These are phyloP conservation scores for Clarkia xantiana DNA, from an alignment of 345 rosid genomes.

Conservation along the genomic window DNA sequence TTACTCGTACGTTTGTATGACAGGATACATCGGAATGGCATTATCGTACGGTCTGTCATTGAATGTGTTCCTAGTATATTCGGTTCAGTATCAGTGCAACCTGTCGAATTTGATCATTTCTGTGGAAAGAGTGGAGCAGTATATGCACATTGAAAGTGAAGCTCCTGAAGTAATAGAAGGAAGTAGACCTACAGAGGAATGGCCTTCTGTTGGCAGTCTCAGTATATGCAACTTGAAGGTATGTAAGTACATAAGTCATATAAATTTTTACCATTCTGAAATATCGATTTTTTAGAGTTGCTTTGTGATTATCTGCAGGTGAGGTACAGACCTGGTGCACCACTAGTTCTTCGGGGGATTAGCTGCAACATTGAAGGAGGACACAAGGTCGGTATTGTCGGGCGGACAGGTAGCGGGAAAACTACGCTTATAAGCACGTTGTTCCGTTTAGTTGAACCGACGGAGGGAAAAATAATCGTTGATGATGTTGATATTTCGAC, in stretches of 20 bases:
- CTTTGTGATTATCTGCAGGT: constrained; percentile 19
- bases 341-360: constrained; percentile 47
- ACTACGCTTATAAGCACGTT: constrained; percentile 37
- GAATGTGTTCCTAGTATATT: constrained; percentile 27
- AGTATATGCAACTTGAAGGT: constrained; percentile 42
- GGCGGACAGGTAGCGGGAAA: constrained; percentile 58
- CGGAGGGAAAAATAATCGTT: constrained; percentile 34
- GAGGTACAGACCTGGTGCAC: constrained; percentile 38
- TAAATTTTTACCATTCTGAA: not conserved
- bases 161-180: constrained; percentile 42
- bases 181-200: constrained; percentile 19
- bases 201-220: constrained; percentile 46
- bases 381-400: constrained; percentile 49
- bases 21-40: constrained; percentile 59
- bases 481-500: constrained; percentile 35
- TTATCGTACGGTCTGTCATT: constrained; percentile 49
- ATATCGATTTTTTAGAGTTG: no score
- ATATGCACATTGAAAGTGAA: constrained; percentile 52
- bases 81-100: constrained; percentile 36
- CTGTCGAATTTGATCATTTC: constrained; percentile 30
- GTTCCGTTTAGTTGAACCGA: constrained; percentile 51
- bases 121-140: constrained; percentile 57
- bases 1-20: constrained; percentile 2
- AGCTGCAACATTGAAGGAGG: constrained; percentile 45
- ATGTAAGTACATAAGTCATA: not conserved